Evolutionary conservation across 306 rosid species (phyloP).

Genomic region (Hippophae rhamnoides): DNA sequence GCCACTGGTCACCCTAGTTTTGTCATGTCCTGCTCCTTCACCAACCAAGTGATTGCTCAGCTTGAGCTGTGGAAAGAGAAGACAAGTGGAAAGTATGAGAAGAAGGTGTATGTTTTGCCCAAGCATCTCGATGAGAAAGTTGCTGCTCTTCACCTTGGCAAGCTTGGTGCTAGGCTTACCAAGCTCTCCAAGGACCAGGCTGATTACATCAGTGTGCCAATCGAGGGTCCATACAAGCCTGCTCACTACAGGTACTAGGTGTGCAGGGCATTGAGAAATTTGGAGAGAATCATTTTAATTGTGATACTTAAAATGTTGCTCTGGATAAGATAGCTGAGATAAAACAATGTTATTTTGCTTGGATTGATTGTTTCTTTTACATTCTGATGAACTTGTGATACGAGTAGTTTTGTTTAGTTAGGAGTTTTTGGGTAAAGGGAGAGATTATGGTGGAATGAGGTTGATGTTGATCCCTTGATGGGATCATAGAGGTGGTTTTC

Average conservation of each 20-base stretch:
- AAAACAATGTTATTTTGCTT: too few species aligned
- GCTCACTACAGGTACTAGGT: slow-evolving; percentile 73
- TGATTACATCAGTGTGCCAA: slow-evolving; percentile 77
- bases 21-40: slow-evolving; percentile 97
- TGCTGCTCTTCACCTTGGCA: slow-evolving; percentile 82
- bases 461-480: too few species aligned
- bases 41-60: slow-evolving; percentile 96
- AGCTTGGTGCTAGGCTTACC: slow-evolving; percentile 94
- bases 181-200: slow-evolving; percentile 78
- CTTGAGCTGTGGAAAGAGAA: slow-evolving; percentile 90
- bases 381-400: too few species aligned
- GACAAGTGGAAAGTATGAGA: slow-evolving; percentile 67
- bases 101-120: slow-evolving; percentile 84
- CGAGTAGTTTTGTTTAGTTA: too few species aligned
- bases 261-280: neutral
- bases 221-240: slow-evolving; percentile 97
- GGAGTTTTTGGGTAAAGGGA: too few species aligned
- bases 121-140: slow-evolving; percentile 98
- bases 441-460: too few species aligned
- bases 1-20: slow-evolving; percentile 99
- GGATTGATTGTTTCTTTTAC: too few species aligned
- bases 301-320: too few species aligned
- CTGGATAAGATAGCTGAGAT: too few species aligned
- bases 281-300: too few species aligned
- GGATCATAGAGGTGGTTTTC: too few species aligned